A percentile compares a stretch with the other conserved stretches of the same genome.
These are phyloP conservation scores for Magnolia sinica DNA, from an alignment of 164 flowering plant species.

Conservation along the genomic window DNA sequence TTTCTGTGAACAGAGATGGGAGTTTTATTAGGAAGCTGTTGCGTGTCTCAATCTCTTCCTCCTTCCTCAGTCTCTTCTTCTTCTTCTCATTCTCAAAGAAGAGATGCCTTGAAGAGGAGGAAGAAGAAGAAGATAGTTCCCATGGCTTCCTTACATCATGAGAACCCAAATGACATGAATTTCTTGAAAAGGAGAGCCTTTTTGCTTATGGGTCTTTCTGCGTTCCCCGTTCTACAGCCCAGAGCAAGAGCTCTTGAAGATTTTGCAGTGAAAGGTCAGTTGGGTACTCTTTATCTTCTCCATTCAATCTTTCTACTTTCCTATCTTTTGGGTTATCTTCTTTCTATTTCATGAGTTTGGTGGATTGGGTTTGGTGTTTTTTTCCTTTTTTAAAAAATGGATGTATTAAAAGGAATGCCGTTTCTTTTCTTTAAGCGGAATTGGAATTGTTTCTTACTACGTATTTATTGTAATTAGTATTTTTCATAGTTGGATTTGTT, in stretches of 20 bases:
- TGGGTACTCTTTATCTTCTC: not conserved
- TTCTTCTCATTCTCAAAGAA: conserved; percentile 14
- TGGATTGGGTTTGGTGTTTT: conserved; percentile 14
- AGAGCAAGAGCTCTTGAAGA: conserved; percentile 49
- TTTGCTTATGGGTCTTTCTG: conserved; percentile 59
- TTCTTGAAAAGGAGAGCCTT: conserved; percentile 43
- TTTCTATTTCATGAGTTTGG: not conserved
- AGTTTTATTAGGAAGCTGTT: conserved; percentile 18
- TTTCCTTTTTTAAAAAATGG: not conserved
- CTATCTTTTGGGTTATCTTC: not conserved
- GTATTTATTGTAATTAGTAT: not conserved
- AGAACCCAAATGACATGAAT: conserved; percentile 20
- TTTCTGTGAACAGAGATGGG: conserved; percentile 2
- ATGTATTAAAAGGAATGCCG: too few species aligned
- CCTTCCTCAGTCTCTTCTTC: conserved; percentile 16
- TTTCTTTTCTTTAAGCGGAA: too few species aligned
- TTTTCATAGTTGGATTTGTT: not conserved
- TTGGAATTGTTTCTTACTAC: not conserved
- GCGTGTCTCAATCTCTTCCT: conserved; percentile 25
- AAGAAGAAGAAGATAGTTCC: conserved; percentile 17
- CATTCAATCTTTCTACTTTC: not conserved
- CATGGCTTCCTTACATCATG: conserved; percentile 31
- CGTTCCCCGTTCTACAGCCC: conserved; percentile 49
- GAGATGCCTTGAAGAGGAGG: conserved; percentile 16
- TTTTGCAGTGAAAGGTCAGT: conserved; percentile 28